Conservation (phyloP, 1,139 yeast genomes). For the Blastobotrys arbuscula region DNA sequence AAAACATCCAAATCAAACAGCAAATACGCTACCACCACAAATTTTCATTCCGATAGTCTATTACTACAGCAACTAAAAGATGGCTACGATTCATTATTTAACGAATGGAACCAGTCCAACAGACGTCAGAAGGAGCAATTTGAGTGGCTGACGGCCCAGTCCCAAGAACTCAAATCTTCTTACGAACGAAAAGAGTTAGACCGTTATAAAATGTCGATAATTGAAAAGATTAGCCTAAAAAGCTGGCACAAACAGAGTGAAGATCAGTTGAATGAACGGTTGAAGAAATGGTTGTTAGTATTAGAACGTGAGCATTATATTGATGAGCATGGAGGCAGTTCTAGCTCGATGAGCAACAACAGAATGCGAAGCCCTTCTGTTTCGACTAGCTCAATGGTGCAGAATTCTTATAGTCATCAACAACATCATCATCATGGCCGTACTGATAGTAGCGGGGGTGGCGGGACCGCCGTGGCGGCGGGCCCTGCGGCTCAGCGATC, state of each 20-base stretch:
- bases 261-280: slow-evolving; percentile 8
- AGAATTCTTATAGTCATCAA: not conserved
- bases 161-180: not conserved
- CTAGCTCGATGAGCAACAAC: not conserved
- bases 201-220: slow-evolving; percentile 8
- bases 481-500: no score
- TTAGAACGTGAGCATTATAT: not conserved
- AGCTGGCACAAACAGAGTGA: slow-evolving; percentile 9
- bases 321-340: not conserved
- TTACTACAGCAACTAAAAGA: slow-evolving; percentile 11
- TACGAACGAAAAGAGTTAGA: slow-evolving; percentile 10
- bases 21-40: not conserved
- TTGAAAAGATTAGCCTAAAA: slow-evolving; percentile 10
- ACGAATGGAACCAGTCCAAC: slow-evolving; percentile 11
- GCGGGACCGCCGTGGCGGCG: no score
- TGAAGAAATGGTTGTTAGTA: slow-evolving; percentile 2
- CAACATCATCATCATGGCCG: not conserved
- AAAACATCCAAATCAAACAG: not conserved
- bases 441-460: no score
- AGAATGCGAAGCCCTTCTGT: not conserved
- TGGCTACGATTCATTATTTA: slow-evolving; percentile 6
- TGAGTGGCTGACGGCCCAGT: not conserved
- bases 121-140: slow-evolving; percentile 4
- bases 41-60: slow-evolving; percentile 2
- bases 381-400: not conserved